Conservation (phyloP, 225 moss, liverwort and hornwort species). For the Pseudoscleropodium purum region DNA sequence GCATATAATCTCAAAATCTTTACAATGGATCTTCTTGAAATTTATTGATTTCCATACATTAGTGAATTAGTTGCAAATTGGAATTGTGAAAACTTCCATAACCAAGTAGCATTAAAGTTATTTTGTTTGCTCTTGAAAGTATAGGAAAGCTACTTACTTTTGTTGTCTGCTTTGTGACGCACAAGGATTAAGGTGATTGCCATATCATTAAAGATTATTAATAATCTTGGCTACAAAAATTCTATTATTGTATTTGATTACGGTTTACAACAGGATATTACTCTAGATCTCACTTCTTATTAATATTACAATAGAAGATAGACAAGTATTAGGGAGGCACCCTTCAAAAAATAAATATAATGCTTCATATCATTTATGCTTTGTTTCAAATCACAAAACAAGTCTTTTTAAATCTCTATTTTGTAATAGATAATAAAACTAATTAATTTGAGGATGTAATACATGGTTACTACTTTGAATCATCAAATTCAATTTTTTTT, state of each 20-base stretch:
- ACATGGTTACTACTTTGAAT: background rate
- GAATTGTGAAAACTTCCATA: too few species aligned
- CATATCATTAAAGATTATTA: background rate
- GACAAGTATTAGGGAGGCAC: background rate
- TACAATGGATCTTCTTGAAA: too few species aligned
- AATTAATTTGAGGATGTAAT: background rate
- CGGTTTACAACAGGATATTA: background rate
- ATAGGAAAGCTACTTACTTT: too few species aligned
- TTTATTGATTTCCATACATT: too few species aligned
- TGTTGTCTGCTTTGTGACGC: too few species aligned
- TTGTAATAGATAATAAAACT: background rate
- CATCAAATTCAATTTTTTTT: background rate
- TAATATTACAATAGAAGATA: background rate
- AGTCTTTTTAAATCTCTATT: background rate
- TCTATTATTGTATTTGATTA: too few species aligned
- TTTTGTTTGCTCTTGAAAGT: too few species aligned
- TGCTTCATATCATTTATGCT: too few species aligned
- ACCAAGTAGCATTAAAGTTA: too few species aligned
- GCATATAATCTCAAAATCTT: too few species aligned
- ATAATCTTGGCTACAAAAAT: background rate
- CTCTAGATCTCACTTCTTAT: background rate
- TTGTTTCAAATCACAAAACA: background rate
- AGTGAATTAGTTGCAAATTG: too few species aligned
- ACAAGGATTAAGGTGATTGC: background rate
- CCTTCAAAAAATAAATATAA: background rate